phyloP scores from a whole-genome alignment of 345 rosid species.

The Adansonia digitata region DNA sequence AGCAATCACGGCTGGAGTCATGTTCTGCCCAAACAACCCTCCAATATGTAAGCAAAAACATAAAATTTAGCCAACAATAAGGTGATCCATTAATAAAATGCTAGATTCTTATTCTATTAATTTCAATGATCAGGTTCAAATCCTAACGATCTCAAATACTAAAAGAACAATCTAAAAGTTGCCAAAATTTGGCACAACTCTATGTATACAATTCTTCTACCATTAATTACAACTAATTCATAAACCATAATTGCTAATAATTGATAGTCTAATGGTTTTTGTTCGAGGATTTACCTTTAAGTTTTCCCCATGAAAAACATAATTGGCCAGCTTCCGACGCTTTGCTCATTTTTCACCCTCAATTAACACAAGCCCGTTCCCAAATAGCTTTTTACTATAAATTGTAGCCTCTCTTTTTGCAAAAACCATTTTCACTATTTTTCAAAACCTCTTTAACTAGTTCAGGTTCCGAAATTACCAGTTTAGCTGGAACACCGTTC shows the following conservation, averaged over 20 bases:
- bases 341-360: conserved; percentile 35
- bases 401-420: conserved; percentile 7
- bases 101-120: not conserved
- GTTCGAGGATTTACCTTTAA: conserved; percentile 24
- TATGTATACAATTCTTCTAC: too few relatives aligned
- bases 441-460: conserved; percentile 35
- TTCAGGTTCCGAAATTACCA: conserved; percentile 36
- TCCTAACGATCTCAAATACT: not conserved
- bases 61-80: not conserved
- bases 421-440: conserved; percentile 25
- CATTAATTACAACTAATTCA: too few relatives aligned
- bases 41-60: not conserved
- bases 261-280: not conserved
- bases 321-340: conserved; percentile 17
- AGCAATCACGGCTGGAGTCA: not conserved
- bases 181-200: too few relatives aligned
- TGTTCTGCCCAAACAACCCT: not conserved
- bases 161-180: too few relatives aligned
- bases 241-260: too few relatives aligned
- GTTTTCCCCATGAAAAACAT: conserved; percentile 39
- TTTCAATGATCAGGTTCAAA: too few relatives aligned
- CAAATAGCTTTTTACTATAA: conserved; percentile 19
- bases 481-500: conserved; percentile 28
- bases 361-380: conserved; percentile 30
- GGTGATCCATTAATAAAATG: not conserved